Evolutionary conservation across 306 rosid species (phyloP), one percentile per base, ranked within the genome.

Genomic region (Macrotyloma uniflorum): DNA sequence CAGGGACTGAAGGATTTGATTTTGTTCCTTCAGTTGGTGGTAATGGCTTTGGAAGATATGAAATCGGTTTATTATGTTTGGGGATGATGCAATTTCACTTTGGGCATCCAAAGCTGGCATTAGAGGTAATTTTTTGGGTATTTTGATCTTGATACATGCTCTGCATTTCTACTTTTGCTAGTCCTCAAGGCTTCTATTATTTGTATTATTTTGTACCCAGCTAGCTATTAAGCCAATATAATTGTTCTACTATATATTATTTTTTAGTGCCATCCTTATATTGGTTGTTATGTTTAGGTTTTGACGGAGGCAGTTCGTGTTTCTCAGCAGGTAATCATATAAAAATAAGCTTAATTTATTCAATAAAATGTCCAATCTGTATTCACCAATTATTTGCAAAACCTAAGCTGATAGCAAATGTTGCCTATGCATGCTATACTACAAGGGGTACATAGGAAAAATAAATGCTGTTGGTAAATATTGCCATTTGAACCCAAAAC

Each of bases 1-100:
- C 98, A 94, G 98, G 98, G 97, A 91, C 90, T 20, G 97, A 94
- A 88, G 98, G 98, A 89, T 85, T 86, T 85, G 98, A 92, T 83
- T 86, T 79, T 72, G 83, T 88, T 78, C 90, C 97, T 82, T 88
- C 95, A 13, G 84, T 81, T 82, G 86, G 90, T 75, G 77, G 83
- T 76, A 88, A 79, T 84, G 84, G 67, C 85, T 87, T 83, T 74
- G 98, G 98, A 77, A 90, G 97, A 87, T 94, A 88, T 72, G 98
- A 92, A 88, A 85, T 89, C 77, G 97, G 90, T 74, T 83, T 92
- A 82, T 90, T 91, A 76, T 94, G 90, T 85, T 86, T 91, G 81
- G 98, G 98, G 81, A 89, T 92, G 97, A 94, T 94, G 98, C 98
- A 92, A 72, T 90, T 92, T 82, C 98, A 92, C 83, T 92, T 85